These are phyloP conservation scores for Ustilago trichophora DNA, from an alignment of 1,284 basidiomycete genomes.

Conservation along the genomic window DNA sequence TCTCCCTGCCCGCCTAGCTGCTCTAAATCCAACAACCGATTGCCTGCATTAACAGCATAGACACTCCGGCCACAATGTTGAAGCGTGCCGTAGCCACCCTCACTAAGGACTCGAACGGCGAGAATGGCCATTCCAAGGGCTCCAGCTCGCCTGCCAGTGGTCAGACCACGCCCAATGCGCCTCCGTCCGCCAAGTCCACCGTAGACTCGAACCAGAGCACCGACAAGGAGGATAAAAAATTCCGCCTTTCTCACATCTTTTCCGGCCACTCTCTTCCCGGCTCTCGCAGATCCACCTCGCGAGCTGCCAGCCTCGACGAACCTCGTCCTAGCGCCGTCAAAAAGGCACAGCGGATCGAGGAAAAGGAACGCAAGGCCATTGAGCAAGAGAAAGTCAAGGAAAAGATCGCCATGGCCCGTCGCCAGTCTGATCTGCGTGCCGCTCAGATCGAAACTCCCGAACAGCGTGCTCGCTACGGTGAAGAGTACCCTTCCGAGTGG, in stretches of 20 bases:
- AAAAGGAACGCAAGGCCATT: constrained; percentile 47
- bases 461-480: constrained; percentile 55
- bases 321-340: constrained; percentile 42
- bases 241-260: constrained; percentile 47
- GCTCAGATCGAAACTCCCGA: constrained; percentile 52
- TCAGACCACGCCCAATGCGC: constrained; percentile 10
- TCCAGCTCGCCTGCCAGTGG: constrained; percentile 13
- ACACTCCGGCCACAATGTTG: constrained; percentile 17
- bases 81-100: constrained; percentile 35
- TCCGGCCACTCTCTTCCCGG: constrained; percentile 23
- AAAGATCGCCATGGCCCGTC: constrained; percentile 34
- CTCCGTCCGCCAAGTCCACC: constrained; percentile 29
- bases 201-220: constrained; percentile 16
- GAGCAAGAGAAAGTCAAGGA: constrained; percentile 31
- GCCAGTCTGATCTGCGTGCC: constrained; percentile 48
- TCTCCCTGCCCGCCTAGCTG: no score
- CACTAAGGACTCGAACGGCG: constrained; percentile 23
- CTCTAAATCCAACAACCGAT: no score
- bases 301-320: constrained; percentile 30
- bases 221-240: constrained; percentile 32
- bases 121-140: constrained; percentile 15
- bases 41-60: neutral
- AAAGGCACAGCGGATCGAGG: constrained; percentile 38
- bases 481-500: constrained; percentile 39
- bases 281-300: constrained; percentile 24